A percentile compares a stretch with the other conserved stretches of the same genome.
These are phyloP conservation scores for Amyloporia xantha DNA, from an alignment of 768 basidiomycete species.

Conservation along the genomic window DNA sequence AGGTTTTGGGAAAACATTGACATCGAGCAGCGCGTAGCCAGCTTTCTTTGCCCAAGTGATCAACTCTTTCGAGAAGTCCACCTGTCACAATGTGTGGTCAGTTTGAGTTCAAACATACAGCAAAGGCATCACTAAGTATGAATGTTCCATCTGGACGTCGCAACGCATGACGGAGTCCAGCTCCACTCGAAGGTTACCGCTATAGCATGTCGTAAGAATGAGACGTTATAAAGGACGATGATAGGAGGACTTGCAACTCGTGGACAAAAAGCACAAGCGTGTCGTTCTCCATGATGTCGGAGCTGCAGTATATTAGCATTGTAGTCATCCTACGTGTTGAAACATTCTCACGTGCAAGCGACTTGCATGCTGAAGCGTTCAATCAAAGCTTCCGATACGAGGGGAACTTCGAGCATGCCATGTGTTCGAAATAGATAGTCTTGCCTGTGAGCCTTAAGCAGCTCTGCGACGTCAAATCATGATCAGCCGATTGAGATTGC, in stretches of 20 bases:
- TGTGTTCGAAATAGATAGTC: slow-evolving; percentile 72
- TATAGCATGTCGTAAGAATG: no score
- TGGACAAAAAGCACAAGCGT: slow-evolving; percentile 86
- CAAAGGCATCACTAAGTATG: slow-evolving; percentile 59
- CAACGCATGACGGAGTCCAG: slow-evolving; percentile 66
- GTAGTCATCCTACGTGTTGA: no score
- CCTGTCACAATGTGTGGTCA: slow-evolving; percentile 38
- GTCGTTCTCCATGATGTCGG: slow-evolving; percentile 69
- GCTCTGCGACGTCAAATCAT: slow-evolving; percentile 40
- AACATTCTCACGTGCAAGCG: slow-evolving; percentile 70
- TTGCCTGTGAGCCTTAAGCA: slow-evolving; percentile 86
- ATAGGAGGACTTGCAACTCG: slow-evolving; percentile 68
- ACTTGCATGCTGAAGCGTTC: slow-evolving; percentile 75
- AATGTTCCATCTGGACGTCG: slow-evolving; percentile 72
- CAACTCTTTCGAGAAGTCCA: slow-evolving; percentile 78
- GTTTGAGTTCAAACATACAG: no score
- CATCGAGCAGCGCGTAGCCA: slow-evolving; percentile 73
- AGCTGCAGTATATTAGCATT: slow-evolving; percentile 44
- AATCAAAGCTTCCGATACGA: slow-evolving; percentile 60
- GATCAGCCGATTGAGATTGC: slow-evolving; percentile 1
- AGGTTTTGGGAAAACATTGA: slow-evolving; percentile 77
- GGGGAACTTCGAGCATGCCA: slow-evolving; percentile 75
- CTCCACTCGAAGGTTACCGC: slow-evolving; percentile 85
- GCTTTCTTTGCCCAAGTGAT: slow-evolving; percentile 67
- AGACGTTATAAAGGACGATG: background rate